A percentile compares a stretch with the other conserved stretches of the same genome.
phyloP scores from a whole-genome alignment of 1,284 basidiomycete species.

The Exobasidium cylindrosporum region DNA sequence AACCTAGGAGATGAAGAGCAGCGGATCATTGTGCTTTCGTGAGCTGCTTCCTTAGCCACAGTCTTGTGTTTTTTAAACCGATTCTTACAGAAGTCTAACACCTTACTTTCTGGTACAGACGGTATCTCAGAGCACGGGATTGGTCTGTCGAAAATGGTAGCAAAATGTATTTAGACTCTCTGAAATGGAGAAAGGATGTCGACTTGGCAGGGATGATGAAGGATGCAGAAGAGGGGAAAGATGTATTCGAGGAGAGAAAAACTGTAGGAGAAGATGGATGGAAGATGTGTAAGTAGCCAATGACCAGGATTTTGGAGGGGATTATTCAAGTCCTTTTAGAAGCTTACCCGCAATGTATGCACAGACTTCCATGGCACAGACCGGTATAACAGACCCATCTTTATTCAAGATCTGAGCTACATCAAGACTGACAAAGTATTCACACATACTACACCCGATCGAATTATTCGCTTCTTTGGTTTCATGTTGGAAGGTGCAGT shows the following conservation, averaged over 20 bases:
- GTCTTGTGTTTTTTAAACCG: too few species aligned
- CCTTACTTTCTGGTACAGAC: slow-evolving; percentile 11
- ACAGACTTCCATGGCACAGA: slow-evolving; percentile 49
- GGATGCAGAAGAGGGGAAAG: slow-evolving; percentile 21
- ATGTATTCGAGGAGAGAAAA: slow-evolving; percentile 41
- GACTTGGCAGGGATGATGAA: slow-evolving; percentile 28
- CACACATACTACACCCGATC: slow-evolving; percentile 36
- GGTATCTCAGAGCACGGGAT: slow-evolving; percentile 46
- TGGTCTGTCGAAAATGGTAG: slow-evolving; percentile 39
- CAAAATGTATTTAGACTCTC: slow-evolving; percentile 44
- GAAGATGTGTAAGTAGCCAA: slow-evolving; percentile 36
- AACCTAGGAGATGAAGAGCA: slow-evolving; percentile 14
- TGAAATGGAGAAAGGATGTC: slow-evolving; percentile 44
- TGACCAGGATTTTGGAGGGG: neutral
- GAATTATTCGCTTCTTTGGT: slow-evolving; percentile 49
- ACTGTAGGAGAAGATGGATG: slow-evolving; percentile 42
- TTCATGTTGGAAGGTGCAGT: slow-evolving; percentile 49
- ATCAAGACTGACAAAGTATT: slow-evolving; percentile 40
- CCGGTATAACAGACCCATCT: slow-evolving; percentile 46
- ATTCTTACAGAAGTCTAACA: neutral
- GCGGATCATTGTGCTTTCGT: slow-evolving; percentile 18
- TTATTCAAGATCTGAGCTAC: slow-evolving; percentile 48
- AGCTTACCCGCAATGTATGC: too few species aligned
- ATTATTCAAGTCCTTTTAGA: too few species aligned
- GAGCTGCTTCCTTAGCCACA: neutral